phyloP scores from a whole-genome alignment of 108 stramenopile species.

The Pseudonitzschia delicatissima region DNA sequence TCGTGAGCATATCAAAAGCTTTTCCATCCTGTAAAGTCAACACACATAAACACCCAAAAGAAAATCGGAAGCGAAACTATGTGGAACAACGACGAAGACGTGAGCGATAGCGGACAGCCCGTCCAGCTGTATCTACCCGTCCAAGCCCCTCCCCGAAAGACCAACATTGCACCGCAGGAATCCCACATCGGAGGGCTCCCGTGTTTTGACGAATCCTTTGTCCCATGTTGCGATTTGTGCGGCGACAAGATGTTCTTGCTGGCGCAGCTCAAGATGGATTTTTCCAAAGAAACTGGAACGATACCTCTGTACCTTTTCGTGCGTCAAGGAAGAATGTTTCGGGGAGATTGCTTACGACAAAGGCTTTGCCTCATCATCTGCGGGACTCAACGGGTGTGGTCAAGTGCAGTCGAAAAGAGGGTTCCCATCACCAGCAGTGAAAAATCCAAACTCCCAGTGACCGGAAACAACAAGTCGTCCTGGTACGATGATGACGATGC shows the following conservation, averaged over 20 bases:
- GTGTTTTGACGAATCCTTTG: constrained; percentile 16
- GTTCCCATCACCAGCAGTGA: not conserved
- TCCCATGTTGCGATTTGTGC: constrained; percentile 48
- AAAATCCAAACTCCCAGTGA: constrained; percentile 6
- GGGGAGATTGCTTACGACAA: constrained; percentile 20
- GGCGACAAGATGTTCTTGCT: constrained; percentile 49
- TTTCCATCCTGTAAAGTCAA: not conserved
- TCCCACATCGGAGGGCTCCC: constrained; percentile 62
- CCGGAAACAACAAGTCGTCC: constrained; percentile 20
- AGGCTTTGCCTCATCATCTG: constrained; percentile 38
- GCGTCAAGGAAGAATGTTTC: constrained; percentile 33
- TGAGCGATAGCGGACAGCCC: constrained; percentile 60
- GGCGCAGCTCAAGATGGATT: constrained; percentile 51
- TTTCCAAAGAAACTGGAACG: constrained; percentile 27
- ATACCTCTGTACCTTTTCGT: constrained; percentile 27
- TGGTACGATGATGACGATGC: constrained; percentile 27
- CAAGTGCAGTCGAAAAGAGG: constrained; percentile 40
- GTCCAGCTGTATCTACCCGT: constrained; percentile 50
- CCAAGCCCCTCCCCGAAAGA: constrained; percentile 29
- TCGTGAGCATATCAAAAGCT: not conserved
- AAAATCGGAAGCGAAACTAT: constrained; percentile 27
- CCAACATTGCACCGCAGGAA: constrained; percentile 23
- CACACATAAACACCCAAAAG: not conserved
- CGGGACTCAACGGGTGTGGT: constrained; percentile 44
- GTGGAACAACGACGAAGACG: constrained; percentile 61